Percentiles rank a stretch among this genome's conserved stretches.
phyloP scores from a whole-genome alignment of 306 rosid species.

The Senna siamea region DNA sequence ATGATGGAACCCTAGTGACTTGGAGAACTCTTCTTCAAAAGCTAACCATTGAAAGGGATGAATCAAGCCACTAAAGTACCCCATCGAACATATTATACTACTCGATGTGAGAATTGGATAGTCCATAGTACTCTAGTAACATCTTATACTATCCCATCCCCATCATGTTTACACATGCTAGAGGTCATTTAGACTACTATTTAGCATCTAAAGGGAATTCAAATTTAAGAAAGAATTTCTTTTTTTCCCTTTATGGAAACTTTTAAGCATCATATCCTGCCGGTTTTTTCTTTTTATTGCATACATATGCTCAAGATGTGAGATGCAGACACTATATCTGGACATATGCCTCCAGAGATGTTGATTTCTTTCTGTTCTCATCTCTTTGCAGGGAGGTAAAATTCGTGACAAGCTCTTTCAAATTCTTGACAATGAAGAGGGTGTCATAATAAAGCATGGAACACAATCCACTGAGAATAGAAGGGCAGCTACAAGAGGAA shows the following conservation, averaged over 20 bases:
- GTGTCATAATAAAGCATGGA: constrained; percentile 80
- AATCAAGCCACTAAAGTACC: too few species aligned
- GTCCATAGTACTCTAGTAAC: too few species aligned
- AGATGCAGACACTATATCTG: constrained; percentile 1
- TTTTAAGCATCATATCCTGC: background rate
- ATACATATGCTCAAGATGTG: background rate
- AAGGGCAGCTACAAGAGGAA: constrained; percentile 88
- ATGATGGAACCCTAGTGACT: too few species aligned
- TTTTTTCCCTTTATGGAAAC: constrained; percentile 14
- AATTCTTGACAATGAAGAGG: constrained; percentile 71
- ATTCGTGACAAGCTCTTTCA: constrained; percentile 82
- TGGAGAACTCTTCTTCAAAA: too few species aligned
- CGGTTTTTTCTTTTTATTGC: background rate
- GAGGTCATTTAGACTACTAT: background rate
- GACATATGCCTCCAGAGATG: constrained; percentile 4
- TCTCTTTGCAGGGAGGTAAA: constrained; percentile 77
- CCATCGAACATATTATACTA: too few species aligned
- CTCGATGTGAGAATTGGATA: too few species aligned
- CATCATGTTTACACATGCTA: background rate
- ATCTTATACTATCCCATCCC: too few species aligned
- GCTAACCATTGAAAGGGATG: too few species aligned
- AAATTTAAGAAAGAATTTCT: background rate
- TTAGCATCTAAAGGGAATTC: background rate
- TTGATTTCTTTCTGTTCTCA: constrained; percentile 3
- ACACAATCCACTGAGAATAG: constrained; percentile 88